Evolutionary conservation across 768 basidiomycete genomes (phyloP).

Genomic region (Cubamyces lactineus): DNA sequence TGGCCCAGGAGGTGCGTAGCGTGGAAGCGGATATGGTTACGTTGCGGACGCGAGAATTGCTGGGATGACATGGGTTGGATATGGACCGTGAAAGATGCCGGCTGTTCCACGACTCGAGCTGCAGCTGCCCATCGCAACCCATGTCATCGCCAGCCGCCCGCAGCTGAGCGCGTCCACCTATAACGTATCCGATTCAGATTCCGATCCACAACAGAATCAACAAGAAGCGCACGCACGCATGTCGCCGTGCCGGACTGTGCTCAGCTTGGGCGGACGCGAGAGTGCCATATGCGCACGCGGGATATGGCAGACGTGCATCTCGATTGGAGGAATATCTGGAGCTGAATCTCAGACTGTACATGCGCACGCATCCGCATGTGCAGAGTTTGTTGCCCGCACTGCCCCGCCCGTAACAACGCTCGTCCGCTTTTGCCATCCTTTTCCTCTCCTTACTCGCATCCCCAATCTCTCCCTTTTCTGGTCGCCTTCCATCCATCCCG

Average conservation of each 20-base stretch:
- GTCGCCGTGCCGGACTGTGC: too few species aligned
- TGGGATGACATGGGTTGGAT: background rate
- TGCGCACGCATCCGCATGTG: background rate
- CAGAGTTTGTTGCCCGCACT: conserved; percentile 10
- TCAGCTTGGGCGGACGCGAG: too few species aligned
- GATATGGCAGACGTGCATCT: background rate
- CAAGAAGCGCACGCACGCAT: too few species aligned
- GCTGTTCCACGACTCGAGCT: background rate
- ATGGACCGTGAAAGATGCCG: conserved; percentile 4
- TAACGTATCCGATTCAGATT: too few species aligned
- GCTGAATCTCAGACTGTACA: background rate
- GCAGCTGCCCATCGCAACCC: background rate
- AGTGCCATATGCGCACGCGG: too few species aligned
- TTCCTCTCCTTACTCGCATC: background rate
- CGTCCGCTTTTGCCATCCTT: background rate
- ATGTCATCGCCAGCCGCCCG: too few species aligned
- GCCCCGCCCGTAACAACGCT: conserved; percentile 12
- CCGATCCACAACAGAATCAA: too few species aligned
- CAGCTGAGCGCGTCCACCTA: too few species aligned
- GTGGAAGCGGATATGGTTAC: conserved; percentile 12
- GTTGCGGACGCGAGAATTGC: background rate
- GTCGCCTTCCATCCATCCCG: conserved; percentile 11
- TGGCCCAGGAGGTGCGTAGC: too few species aligned
- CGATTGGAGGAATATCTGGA: too few species aligned
- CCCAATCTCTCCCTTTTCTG: conserved; percentile 6